Evolutionary conservation across 208 protist genomes (phyloP), one percentile per base, ranked within the genome.

Genomic region (Trypanosoma congolense): DNA sequence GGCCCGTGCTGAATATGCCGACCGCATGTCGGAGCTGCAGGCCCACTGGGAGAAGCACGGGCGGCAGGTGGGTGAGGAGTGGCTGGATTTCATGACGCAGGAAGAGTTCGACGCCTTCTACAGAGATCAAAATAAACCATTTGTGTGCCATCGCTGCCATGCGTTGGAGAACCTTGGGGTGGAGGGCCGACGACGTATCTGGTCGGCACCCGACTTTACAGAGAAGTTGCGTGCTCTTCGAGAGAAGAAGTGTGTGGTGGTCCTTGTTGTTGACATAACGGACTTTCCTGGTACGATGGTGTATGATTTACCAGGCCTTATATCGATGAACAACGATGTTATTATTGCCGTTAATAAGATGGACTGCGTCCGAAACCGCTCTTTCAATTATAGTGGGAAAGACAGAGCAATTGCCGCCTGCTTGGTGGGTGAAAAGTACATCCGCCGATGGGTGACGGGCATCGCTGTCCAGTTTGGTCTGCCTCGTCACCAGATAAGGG

Each of bases 1-100:
- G 69, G 62, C 71, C 1, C 69, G 80, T 16, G 68, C 77, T 24
- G 85, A 86, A 56, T 96, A 96, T 59, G 85, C 85, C 9, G 65
- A 77, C n/a, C 89, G 89, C 41, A 93, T 93, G 84, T 74, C 83
- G 21, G 83, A 93, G 68, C 70, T 96, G 36, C 83, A 92, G 65
- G 65, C 75, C 9, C 89, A 96, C 65, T 96, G 89, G 86, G 61
- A 75, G 55, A 93, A 90, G 60, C 63, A 96, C 69, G 86, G 86
- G n/a, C 82, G 85, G n/a, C 77, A 75, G 45, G 85, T 93, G 12
- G 89, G 89, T 1, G 89, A 96, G 70, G 85, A 96, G 64, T 96
- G 89, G 89, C 69, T 96, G 42, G 89, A 96, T 66, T 96, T 96
- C 52, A 96, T 96, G 89, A 96, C 89, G 16, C 85, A 96, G 60